These are phyloP conservation scores for Plantago lanceolata DNA, from an alignment of 305 asterid species.

Conservation along the genomic window DNA sequence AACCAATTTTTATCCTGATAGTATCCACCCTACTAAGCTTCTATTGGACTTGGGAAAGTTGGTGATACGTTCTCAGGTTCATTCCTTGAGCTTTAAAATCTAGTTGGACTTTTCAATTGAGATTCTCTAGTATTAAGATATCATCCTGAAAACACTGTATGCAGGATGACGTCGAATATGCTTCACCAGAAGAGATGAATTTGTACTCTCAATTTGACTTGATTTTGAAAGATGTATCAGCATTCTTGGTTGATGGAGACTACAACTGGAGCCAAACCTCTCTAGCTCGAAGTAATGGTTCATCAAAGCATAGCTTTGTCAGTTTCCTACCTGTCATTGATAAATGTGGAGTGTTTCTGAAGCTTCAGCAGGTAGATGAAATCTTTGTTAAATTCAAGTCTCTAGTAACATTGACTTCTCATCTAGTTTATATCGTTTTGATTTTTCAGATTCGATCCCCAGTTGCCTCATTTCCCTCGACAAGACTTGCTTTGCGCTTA, in stretches of 20 bases:
- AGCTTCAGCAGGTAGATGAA: slow-evolving; percentile 84
- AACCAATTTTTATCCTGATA: slow-evolving; percentile 76
- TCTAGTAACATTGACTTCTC: slow-evolving; percentile 8
- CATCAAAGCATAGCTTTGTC: slow-evolving; percentile 41
- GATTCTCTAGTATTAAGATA: slow-evolving; percentile 20
- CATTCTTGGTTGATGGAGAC: slow-evolving; percentile 93
- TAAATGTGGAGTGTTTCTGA: slow-evolving; percentile 76
- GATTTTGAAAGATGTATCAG: slow-evolving; percentile 86
- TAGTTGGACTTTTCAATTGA: slow-evolving; percentile 14
- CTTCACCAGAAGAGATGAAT: slow-evolving; percentile 67
- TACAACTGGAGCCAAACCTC: slow-evolving; percentile 63
- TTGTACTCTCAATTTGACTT: slow-evolving; percentile 84
- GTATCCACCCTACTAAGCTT: slow-evolving; percentile 76
- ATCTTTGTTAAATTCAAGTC: slow-evolving; percentile 13
- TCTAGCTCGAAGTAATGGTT: slow-evolving; percentile 30
- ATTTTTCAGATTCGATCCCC: slow-evolving; percentile 69
- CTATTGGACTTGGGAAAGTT: slow-evolving; percentile 94
- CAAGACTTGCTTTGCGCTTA: slow-evolving; percentile 76
- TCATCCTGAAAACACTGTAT: slow-evolving; percentile 26
- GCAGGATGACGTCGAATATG: slow-evolving; percentile 69
- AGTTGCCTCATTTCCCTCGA: slow-evolving; percentile 68
- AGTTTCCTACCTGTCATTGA: slow-evolving; percentile 78
- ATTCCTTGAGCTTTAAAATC: slow-evolving; percentile 22
- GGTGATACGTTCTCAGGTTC: slow-evolving; percentile 75
- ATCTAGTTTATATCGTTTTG: slow-evolving; percentile 21